Percentiles rank a stretch among this genome's conserved stretches.
Conservation (phyloP, 176 grass and related monocot genomes). For the Pontederia paniculata region DNA sequence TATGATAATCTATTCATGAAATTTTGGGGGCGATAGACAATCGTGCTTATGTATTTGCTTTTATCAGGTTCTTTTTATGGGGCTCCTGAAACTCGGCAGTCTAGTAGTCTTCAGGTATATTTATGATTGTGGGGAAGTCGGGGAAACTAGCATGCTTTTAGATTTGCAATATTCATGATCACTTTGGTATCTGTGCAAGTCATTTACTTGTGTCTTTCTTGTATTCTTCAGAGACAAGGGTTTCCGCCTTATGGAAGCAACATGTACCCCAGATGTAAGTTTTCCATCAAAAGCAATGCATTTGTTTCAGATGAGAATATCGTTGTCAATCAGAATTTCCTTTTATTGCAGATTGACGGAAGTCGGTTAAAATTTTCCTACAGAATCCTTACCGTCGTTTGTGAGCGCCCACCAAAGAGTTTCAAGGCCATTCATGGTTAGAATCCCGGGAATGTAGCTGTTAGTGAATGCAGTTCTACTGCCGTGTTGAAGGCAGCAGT, state of each 20-base stretch:
- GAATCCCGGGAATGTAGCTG: too few relatives aligned
- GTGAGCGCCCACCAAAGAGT: too few relatives aligned
- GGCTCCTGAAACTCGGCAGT: background rate
- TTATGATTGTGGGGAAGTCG: background rate
- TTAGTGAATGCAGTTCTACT: too few relatives aligned
- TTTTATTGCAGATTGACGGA: too few relatives aligned
- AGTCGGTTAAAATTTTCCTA: too few relatives aligned
- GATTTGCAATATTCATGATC: background rate
- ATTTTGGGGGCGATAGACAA: background rate
- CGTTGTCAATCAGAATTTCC: too few relatives aligned
- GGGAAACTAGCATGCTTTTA: background rate
- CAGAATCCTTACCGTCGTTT: too few relatives aligned
- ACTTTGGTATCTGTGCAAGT: too few relatives aligned
- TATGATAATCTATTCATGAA: background rate
- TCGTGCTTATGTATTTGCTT: background rate
- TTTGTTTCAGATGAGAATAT: too few relatives aligned
- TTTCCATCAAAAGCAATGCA: background rate
- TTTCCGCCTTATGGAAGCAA: slow-evolving; percentile 22
- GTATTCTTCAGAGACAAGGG: slow-evolving; percentile 28
- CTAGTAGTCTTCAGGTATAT: slow-evolving; percentile 14
- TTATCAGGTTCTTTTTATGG: slow-evolving; percentile 18
- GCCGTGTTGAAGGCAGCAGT: too few relatives aligned
- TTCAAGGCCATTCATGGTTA: too few relatives aligned
- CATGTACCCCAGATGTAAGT: slow-evolving; percentile 31
- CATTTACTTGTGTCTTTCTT: background rate